phyloP scores from a whole-genome alignment of 331 rosid species.

The Ulmus americana region DNA sequence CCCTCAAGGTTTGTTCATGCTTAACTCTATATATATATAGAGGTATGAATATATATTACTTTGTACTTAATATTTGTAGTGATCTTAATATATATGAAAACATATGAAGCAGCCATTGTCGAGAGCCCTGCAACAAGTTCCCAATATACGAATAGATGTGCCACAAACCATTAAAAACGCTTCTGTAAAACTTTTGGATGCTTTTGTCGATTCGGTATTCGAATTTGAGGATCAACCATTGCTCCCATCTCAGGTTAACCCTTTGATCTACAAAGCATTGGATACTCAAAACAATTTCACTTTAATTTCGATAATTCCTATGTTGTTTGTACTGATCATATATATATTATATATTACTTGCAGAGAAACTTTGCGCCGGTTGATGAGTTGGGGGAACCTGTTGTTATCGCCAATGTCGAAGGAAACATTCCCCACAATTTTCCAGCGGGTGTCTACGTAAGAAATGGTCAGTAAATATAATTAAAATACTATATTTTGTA shows the following conservation, averaged over 20 bases:
- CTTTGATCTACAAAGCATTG: not conserved
- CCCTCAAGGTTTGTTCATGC: slow-evolving; percentile 24
- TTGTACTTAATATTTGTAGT: not conserved
- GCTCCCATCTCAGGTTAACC: slow-evolving; percentile 56
- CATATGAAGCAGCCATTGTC: slow-evolving; percentile 25
- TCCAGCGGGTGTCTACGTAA: slow-evolving; percentile 49
- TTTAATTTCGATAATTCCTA: not conserved
- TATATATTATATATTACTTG: not conserved
- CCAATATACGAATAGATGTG: slow-evolving; percentile 22
- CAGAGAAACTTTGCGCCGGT: slow-evolving; percentile 60
- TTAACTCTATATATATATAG: not conserved
- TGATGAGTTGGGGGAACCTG: slow-evolving; percentile 46
- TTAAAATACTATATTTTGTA: not conserved
- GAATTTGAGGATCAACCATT: slow-evolving; percentile 50
- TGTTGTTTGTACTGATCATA: not conserved
- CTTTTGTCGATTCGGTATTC: slow-evolving; percentile 56
- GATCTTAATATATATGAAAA: not conserved
- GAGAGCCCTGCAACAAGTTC: slow-evolving; percentile 26
- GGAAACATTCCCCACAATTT: slow-evolving; percentile 47
- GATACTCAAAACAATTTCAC: not conserved
- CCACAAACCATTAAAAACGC: slow-evolving; percentile 23
- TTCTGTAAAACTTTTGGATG: slow-evolving; percentile 32
- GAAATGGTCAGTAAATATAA: slow-evolving; percentile 42
- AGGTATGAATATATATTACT: not conserved
- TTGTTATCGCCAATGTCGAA: slow-evolving; percentile 23